phyloP scores from a whole-genome alignment of 192 early-diverging fungal genomes.

The Endogone sp. region DNA sequence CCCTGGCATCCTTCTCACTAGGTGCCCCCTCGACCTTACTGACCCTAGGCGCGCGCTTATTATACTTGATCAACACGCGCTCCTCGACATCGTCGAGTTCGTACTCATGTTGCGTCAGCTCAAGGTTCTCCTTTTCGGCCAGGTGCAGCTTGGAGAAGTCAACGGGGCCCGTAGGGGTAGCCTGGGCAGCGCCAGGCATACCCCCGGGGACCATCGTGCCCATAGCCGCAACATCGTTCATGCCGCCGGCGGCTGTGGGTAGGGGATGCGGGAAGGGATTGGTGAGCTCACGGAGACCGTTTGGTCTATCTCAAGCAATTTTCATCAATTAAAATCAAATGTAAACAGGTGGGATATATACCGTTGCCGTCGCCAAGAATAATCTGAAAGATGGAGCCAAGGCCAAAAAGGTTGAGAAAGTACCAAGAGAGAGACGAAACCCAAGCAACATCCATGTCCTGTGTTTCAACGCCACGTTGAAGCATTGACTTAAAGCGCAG shows the following conservation, averaged over 20 bases:
- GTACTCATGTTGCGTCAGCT: slow-evolving; percentile 79
- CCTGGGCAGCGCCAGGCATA: slow-evolving; percentile 37
- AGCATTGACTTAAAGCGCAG: slow-evolving; percentile 98
- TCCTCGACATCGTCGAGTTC: slow-evolving; percentile 77
- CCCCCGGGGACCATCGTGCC: slow-evolving; percentile 59
- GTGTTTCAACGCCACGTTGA: slow-evolving; percentile 91
- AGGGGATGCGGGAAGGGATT: slow-evolving; percentile 4
- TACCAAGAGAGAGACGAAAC: slow-evolving; percentile 98
- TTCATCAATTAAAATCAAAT: too few relatives aligned
- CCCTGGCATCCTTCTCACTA: too few relatives aligned
- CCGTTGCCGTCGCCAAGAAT: slow-evolving; percentile 89
- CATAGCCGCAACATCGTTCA: slow-evolving; percentile 91
- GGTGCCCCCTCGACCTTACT: background rate
- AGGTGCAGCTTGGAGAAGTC: slow-evolving; percentile 85
- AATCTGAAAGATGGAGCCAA: slow-evolving; percentile 86
- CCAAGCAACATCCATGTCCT: slow-evolving; percentile 97
- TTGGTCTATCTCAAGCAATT: too few relatives aligned
- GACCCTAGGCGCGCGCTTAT: slow-evolving; percentile 27
- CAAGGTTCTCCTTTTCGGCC: slow-evolving; percentile 83
- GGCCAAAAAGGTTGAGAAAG: slow-evolving; percentile 96
- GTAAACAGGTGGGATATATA: slow-evolving; percentile 33
- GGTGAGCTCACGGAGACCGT: too few relatives aligned
- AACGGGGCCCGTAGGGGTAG: slow-evolving; percentile 78
- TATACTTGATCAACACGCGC: slow-evolving; percentile 75
- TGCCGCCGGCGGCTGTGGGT: slow-evolving; percentile 78